Evolutionary conservation across 441 rosid species (phyloP), one percentile per base, ranked within the genome.

Genomic region (Erodium trifolium): DNA sequence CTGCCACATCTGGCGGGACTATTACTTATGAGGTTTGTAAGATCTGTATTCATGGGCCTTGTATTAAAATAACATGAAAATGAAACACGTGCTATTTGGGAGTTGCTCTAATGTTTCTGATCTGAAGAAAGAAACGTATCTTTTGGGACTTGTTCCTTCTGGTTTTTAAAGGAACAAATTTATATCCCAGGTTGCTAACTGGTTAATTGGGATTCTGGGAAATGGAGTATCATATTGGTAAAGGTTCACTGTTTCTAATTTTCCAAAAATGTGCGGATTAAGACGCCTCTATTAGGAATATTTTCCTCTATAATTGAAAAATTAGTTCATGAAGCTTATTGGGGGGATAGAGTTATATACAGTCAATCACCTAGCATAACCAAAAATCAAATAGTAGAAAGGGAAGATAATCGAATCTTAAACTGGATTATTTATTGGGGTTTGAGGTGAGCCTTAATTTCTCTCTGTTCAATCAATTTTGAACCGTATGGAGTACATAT

Each of bases 1-100:
- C 78, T n/a, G 78, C 78, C 68, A 70, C 73, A 49, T 75, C 74
- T 34, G 78, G 78, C 4, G 78, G 78, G 14, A 75, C 74, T 49
- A 74, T 75, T 27, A 75, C 78, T 13, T 70, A 75, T 9, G 78
- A 75, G 73, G 78, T 75, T 29, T 16, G 70, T 67, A 35, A 31
- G 3, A 43, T 65, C 53, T 45, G 27, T 3, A 5, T 19, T 16
- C 4, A 16, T 65, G 2, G 13, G 17, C 18, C 17, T 16, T 34
- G 13, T 2, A 2, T 17, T 4, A 14, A 8, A 65, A 31, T 34
- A 31, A 12, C 23, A 12, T 9, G 18, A 17, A 39, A 39, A 39
- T 39, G 37, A 11, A 65, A 31, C 35, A 14, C 47, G 13, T 34
- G 19, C 11, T 6, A 13, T 37, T 7, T 18, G 17, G n/a, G 35